Percentiles rank a stretch among this genome's conserved stretches.
phyloP scores from a whole-genome alignment of 2,329 filamentous ascomycete genomes.

The Bipolaris victoriae region DNA sequence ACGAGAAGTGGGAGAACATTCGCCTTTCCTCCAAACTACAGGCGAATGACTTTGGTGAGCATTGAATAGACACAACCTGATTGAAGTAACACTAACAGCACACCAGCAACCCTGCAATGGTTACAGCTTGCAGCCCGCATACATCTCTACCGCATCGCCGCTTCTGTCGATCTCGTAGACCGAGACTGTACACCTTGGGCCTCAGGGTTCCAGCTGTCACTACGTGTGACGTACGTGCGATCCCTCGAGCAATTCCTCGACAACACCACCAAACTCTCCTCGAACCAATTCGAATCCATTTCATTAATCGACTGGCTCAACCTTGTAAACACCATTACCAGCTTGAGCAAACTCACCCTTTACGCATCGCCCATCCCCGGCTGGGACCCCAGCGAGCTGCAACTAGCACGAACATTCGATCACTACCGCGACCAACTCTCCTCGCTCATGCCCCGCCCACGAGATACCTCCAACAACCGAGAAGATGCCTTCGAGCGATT shows the following conservation, averaged over 20 bases:
- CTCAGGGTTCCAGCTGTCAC: slow-evolving; percentile 43
- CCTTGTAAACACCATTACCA: slow-evolving; percentile 37
- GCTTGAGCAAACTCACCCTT: slow-evolving; percentile 39
- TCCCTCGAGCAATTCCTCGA: slow-evolving; percentile 45
- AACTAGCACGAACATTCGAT: slow-evolving; percentile 41
- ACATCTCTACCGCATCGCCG: slow-evolving; percentile 36
- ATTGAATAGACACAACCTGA: not conserved
- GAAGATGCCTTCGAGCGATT: slow-evolving; percentile 46
- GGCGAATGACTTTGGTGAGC: slow-evolving; percentile 41
- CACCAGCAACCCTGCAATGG: slow-evolving; percentile 41
- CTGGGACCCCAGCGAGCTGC: slow-evolving; percentile 43
- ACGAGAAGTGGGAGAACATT: slow-evolving; percentile 44
- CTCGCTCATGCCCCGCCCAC: slow-evolving; percentile 39
- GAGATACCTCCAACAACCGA: slow-evolving; percentile 27
- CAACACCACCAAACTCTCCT: slow-evolving; percentile 35
- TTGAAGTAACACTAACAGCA: slow-evolving; percentile 16
- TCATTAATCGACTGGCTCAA: slow-evolving; percentile 45
- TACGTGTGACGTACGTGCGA: slow-evolving; percentile 41
- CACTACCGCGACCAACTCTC: slow-evolving; percentile 42
- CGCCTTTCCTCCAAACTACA: slow-evolving; percentile 36
- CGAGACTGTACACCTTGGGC: slow-evolving; percentile 41
- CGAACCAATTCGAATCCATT: slow-evolving; percentile 37
- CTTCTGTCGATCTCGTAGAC: slow-evolving; percentile 37
- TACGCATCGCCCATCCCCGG: slow-evolving; percentile 40
- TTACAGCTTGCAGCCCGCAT: slow-evolving; percentile 40